Evolutionary conservation across 306 rosid species (phyloP), one percentile per base, ranked within the genome.

Genomic region (Cucurbita argyrosperma): DNA sequence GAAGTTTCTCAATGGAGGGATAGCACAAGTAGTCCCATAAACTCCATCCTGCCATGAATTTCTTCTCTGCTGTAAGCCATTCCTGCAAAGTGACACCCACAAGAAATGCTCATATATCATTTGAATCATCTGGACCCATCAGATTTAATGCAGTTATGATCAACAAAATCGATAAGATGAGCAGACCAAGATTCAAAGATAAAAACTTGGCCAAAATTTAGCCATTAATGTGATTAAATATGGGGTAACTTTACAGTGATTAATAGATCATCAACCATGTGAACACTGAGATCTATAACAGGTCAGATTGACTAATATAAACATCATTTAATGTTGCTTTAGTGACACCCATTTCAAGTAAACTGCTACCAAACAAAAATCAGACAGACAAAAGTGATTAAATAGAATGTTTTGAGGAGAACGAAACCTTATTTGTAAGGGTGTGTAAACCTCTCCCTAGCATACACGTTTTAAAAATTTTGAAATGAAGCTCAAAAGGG

Each of bases 21-120:
- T 87, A 21, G 96, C 87, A 82, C 96, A 87, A 75, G 51, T 89
- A 35, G 96, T 85, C 52, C 96, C 96, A 35, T n/a, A 23, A 14
- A 85, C 79, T 54, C 90, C 91, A 72, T 89, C 91, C 55, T 81
- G 88, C 96, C 96, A 94, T 64, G 98, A 94, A 81, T 90, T 94
- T 77, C 96, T 88, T 77, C 98, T 84, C 73, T 94, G 97, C 79
- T 94, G 98, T 72, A 94, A 23, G 0, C 98, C 98, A 79, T 86
- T 83, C 98, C 98, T 94, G 83, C 67, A 55, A 66, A 42, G n/a
- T 78, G 74, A 30, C 35, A 71, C 16, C 68, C 51, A 78, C 75
- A 71, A 16, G 11, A 51, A 19, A 68, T 19, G 11, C 7, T 68
- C 21, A 68, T 8, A 47, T 45, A 10, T 43, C 53, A 40, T 16